Evolutionary conservation across 73 alveolate species (phyloP), one percentile per base, ranked within the genome.

Genomic region (Paramecium biaurelia): DNA sequence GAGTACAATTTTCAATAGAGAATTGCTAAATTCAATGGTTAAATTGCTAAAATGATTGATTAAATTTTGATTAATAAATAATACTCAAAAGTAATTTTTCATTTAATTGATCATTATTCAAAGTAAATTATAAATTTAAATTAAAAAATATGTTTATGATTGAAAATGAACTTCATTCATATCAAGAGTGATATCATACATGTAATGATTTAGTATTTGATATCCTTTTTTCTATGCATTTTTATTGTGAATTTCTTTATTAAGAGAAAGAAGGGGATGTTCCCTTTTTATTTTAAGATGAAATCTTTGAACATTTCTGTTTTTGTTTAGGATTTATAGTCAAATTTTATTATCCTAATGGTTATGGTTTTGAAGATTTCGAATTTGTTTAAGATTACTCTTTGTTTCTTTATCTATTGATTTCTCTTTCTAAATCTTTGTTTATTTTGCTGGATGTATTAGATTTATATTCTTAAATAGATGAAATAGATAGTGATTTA

Each of bases 1-100:
- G 38, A 38, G 67, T 12, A 74, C 87, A 21, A 32, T 74, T 1
- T 74, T 74, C 11, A 74, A 74, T 70, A 74, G 87, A 74, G 87
- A 74, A 30, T 74, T 74, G 23, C 68, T 74, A 10, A 74, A 74
- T 43, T 74, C 32, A 5, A 35, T 74, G 58, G 58, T 74, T 35
- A 74, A 74, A 74, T 30, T 74, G 18, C 35, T 74, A 35, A 74
- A 74, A 74, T 74, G 87, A 74, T 32, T 18, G 34, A 7, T 53
- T 35, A 74, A 11, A 67, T 30, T 67, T 24, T 47, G 59, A 47
- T 47, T 47, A 15, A 47, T 47, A 12, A 12, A 47, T 47, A 47
- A 12, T 47, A 47, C 20, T 15, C 59, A n/a, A 47, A 47, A 47
- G 23, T 47, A 47, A 47, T 47, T 47, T 47, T 8, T 12, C 59